phyloP scores from a whole-genome alignment of 176 grass and related monocot genomes.

The Eleusine coracana region DNA sequence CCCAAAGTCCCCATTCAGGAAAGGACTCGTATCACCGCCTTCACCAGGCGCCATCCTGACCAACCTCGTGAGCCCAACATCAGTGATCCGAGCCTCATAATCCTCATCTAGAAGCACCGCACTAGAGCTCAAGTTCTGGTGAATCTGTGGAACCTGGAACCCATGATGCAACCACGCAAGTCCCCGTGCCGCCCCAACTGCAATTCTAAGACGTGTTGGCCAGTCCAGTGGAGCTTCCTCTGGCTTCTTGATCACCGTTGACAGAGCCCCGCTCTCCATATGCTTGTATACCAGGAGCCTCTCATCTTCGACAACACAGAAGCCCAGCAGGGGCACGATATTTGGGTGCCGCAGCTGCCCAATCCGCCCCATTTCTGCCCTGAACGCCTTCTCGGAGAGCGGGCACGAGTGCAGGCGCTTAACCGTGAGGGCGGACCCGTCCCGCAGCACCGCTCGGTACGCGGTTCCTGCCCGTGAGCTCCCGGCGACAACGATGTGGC shows the following conservation, averaged over 20 bases:
- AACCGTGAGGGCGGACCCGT: constrained; percentile 85
- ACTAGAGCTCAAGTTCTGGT: constrained; percentile 86
- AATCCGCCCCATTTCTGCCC: constrained; percentile 72
- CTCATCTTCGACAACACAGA: constrained; percentile 96
- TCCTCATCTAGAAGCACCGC: constrained; percentile 90
- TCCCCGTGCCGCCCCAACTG: constrained; percentile 66
- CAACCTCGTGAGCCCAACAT: constrained; percentile 77
- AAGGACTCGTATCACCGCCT: constrained; percentile 70
- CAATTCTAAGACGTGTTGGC: constrained; percentile 73
- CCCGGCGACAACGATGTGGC: constrained; percentile 80
- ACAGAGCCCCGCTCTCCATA: constrained; percentile 80
- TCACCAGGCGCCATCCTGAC: constrained; percentile 61
- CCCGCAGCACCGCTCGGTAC: constrained; percentile 75
- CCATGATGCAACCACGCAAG: constrained; percentile 97
- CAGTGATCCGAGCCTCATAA: constrained; percentile 86
- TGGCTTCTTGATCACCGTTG: constrained; percentile 54
- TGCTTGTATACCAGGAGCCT: constrained; percentile 93
- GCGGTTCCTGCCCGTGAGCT: constrained; percentile 83
- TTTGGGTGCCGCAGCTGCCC: constrained; percentile 90
- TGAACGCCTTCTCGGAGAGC: constrained; percentile 83
- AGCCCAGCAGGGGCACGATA: constrained; percentile 90
- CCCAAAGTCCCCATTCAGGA: constrained; percentile 82
- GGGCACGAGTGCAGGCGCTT: constrained; percentile 93
- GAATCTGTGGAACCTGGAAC: constrained; percentile 77
- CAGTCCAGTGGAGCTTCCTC: constrained; percentile 64